Base-by-base conservation (phyloP, 306 rosid genomes). In the Cucurbita ficifolia region DNA sequence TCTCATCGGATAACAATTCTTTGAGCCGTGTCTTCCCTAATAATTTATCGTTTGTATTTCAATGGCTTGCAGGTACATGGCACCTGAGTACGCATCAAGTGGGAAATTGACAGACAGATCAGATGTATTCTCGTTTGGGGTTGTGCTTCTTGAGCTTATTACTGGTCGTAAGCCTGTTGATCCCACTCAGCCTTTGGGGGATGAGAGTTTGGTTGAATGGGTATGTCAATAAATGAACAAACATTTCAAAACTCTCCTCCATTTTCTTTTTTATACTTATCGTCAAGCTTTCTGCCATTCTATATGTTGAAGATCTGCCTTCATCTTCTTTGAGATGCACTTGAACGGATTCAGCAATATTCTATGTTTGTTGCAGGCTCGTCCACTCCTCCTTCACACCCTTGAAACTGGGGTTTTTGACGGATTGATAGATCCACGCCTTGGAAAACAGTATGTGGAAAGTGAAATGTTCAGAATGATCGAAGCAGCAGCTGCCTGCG, bases 191-290 rank as follows among this genome's bases (percentile, higher is more conserved):
- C 97, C 97, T 61, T 21, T 94, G 12, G 99, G 99, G 56, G 96
- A 94, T 33, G 99, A 94, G 88, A 94, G 99, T 82, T 84, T 94
- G 83, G 99, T 94, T 69, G 97, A 94, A 81, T 94, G 99, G 96
- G 99, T 94, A 81, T 2, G 90, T n/a, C 73, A 67, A 71, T 38
- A 73, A n/a, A 57, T 42, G 33, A 24, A 57, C 43, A 24, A 73
- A 19, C 62, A 18, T 39, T 39, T 19, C 46, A 45, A 24, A 22
- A 0, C 22, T 19, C 43, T 35, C 55, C 52, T 13, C 52, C 18
- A 14, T 49, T 49, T 49, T 49, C 18, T 5, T 5, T 49, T 49
- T 12, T 14, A 49, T 14, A 49, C 14, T 49, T 14, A 13, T 49
- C 33, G 33, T 29, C 4, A 29, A 29, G 33, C 33, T 29, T 29